phyloP scores from a whole-genome alignment of 2,329 filamentous ascomycete genomes.

The Sarocladium strictum region DNA sequence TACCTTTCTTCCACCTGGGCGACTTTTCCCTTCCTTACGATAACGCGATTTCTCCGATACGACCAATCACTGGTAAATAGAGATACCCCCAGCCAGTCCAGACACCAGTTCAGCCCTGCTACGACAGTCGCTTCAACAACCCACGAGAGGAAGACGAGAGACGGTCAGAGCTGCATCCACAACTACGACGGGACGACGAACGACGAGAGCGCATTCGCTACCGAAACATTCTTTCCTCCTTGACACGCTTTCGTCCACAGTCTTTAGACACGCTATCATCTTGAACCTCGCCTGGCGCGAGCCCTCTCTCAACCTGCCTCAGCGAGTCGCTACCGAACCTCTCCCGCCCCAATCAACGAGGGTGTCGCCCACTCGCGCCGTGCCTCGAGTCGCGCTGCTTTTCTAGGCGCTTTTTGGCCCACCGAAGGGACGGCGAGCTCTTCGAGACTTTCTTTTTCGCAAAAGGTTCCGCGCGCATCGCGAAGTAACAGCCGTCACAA shows the following conservation, averaged over 20 bases:
- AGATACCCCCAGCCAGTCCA: background rate
- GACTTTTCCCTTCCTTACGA: background rate
- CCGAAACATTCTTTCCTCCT: background rate
- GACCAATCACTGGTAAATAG: background rate
- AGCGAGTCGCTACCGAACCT: background rate
- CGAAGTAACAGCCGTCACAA: background rate
- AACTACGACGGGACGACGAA: background rate
- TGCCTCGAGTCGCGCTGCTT: background rate
- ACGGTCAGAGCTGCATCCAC: background rate
- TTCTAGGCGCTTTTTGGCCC: background rate
- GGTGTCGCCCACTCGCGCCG: background rate
- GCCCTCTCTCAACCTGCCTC: constrained; percentile 8
- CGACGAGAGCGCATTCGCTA: constrained; percentile 4
- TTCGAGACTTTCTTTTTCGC: background rate
- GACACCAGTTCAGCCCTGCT: background rate
- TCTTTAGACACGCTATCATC: too few relatives aligned
- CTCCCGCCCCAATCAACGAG: background rate
- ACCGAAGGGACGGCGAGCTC: background rate
- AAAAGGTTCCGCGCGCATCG: background rate
- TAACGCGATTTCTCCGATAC: background rate
- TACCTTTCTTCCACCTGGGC: background rate
- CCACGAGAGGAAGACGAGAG: background rate
- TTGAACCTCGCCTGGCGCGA: constrained; percentile 19
- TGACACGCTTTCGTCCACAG: background rate
- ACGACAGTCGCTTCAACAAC: background rate